Percentiles rank a stretch among this genome's conserved stretches.
phyloP scores from a whole-genome alignment of 345 rosid genomes.

The Euclidium syriacum region DNA sequence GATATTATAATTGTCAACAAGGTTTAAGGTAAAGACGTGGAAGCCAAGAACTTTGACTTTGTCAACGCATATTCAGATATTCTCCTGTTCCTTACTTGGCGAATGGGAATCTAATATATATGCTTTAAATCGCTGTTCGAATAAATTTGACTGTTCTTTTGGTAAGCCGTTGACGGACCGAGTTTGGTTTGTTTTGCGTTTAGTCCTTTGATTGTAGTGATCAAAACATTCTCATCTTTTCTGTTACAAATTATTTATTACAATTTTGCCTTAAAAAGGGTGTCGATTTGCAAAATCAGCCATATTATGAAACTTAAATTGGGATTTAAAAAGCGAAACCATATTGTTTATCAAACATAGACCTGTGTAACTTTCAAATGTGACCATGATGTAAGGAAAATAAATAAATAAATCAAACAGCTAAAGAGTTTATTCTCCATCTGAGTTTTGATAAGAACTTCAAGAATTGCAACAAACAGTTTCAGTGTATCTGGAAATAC shows the following conservation, averaged over 20 bases:
- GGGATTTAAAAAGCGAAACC: background rate
- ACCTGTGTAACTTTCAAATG: background rate
- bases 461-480: background rate
- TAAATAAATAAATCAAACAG: background rate
- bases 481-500: background rate
- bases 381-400: background rate
- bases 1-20: background rate
- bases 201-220: slow-evolving; percentile 53
- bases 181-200: slow-evolving; percentile 54
- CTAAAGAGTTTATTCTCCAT: slow-evolving; percentile 9
- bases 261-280: background rate
- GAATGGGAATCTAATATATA: slow-evolving; percentile 8
- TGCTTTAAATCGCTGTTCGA: background rate
- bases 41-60: slow-evolving; percentile 16
- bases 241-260: too few species aligned
- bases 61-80: slow-evolving; percentile 22
- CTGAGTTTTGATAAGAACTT: slow-evolving; percentile 11
- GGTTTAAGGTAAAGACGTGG: slow-evolving; percentile 21
- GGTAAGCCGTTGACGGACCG: background rate
- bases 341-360: background rate
- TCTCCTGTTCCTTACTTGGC: background rate
- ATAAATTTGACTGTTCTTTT: background rate
- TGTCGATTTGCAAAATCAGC: background rate
- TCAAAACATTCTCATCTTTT: too few species aligned
- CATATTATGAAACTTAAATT: background rate